Conservation (phyloP, 352 stramenopile genomes). For the Pythium chondricola region DNA sequence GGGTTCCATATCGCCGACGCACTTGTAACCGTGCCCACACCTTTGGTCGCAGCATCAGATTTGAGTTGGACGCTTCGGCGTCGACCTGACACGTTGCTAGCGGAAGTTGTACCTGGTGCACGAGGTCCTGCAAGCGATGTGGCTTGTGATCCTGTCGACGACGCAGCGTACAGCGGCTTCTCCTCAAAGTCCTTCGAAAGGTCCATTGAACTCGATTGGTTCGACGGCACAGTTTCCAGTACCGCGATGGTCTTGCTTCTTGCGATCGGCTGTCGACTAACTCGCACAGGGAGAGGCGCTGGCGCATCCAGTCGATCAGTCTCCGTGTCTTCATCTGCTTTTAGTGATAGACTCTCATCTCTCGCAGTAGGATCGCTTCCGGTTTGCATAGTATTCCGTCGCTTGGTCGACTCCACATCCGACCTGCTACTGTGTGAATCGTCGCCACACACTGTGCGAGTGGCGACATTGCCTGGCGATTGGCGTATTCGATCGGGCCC, state of each 20-base stretch:
- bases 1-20: slow-evolving; percentile 57
- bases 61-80: slow-evolving; percentile 29
- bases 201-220: background rate
- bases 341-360: background rate
- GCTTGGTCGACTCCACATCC: background rate
- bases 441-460: no score
- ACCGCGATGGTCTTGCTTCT: slow-evolving; percentile 21
- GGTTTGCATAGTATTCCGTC: slow-evolving; percentile 11
- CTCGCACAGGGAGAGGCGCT: background rate
- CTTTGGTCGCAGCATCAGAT: slow-evolving; percentile 19
- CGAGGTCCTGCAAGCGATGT: background rate
- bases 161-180: slow-evolving; percentile 20
- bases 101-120: slow-evolving; percentile 1
- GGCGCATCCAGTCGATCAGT: background rate
- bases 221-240: slow-evolving; percentile 4
- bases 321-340: slow-evolving; percentile 4
- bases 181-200: slow-evolving; percentile 9
- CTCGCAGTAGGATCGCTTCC: background rate
- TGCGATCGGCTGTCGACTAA: slow-evolving; percentile 10
- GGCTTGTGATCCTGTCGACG: background rate
- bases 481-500: no score
- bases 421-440: background rate
- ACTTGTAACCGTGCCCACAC: slow-evolving; percentile 5
- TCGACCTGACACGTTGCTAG: slow-evolving; percentile 1
- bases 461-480: no score